phyloP scores from a whole-genome alignment of 2,329 filamentous ascomycete species.

The Verticillium alfalfae region DNA sequence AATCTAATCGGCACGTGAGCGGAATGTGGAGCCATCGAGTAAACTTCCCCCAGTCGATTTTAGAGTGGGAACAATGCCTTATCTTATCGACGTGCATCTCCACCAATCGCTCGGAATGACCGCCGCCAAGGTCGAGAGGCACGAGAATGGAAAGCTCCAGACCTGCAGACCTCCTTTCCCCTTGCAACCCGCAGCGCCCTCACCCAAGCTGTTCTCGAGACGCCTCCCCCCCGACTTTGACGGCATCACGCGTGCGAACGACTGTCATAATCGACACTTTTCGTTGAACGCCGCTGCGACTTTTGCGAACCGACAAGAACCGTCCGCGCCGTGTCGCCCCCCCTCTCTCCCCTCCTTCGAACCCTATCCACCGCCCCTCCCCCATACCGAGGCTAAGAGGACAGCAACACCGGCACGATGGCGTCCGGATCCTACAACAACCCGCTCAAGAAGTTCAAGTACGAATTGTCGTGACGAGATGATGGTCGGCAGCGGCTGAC shows the following conservation, averaged over 20 bases:
- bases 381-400: slow-evolving; percentile 1
- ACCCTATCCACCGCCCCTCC: slow-evolving; percentile 10
- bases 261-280: neutral
- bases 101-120: slow-evolving; percentile 8
- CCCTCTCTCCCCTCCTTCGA: slow-evolving; percentile 3
- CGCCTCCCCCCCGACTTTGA: neutral
- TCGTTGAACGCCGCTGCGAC: neutral
- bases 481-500: slow-evolving; percentile 15
- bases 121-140: slow-evolving; percentile 10
- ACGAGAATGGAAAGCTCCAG: slow-evolving; percentile 4
- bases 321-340: slow-evolving; percentile 1
- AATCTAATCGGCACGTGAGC: slow-evolving; percentile 4
- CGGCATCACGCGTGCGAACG: neutral
- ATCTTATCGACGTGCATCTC: neutral
- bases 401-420: slow-evolving; percentile 50
- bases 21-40: neutral
- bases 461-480: slow-evolving; percentile 16
- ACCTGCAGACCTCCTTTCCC: slow-evolving; percentile 9
- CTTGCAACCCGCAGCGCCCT: neutral
- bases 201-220: neutral
- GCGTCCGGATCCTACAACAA: slow-evolving; percentile 89
- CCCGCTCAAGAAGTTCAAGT: slow-evolving; percentile 99
- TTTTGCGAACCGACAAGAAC: slow-evolving; percentile 1
- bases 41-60: too few relatives aligned
- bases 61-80: neutral